Evolutionary conservation across 768 basidiomycete genomes (phyloP).

Genomic region (Paxillus rubicundulus): DNA sequence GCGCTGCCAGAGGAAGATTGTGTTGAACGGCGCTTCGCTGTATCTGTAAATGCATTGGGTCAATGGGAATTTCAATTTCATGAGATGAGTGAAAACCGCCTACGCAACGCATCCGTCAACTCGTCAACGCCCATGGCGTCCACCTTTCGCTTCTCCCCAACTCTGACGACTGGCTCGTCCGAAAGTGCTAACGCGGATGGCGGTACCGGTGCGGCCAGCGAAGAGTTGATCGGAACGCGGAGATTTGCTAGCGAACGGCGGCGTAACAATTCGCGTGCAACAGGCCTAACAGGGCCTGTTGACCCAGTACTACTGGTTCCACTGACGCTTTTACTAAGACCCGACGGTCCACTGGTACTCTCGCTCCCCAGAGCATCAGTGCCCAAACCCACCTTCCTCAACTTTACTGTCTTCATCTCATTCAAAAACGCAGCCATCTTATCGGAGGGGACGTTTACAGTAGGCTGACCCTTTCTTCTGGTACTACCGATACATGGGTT

Average conservation of each 20-base stretch:
- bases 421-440: conserved; percentile 81
- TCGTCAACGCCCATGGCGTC: conserved; percentile 25
- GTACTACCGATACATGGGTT: conserved; percentile 37
- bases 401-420: conserved; percentile 73
- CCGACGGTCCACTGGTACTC: conserved; percentile 25
- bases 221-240: conserved; percentile 24
- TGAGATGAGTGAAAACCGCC: conserved; percentile 14
- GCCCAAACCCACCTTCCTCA: conserved; percentile 53
- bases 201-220: conserved; percentile 20
- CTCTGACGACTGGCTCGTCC: conserved; percentile 9
- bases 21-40: conserved; percentile 40
- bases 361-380: conserved; percentile 15
- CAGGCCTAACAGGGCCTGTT: conserved; percentile 7
- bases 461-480: conserved; percentile 56
- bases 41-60: conserved; percentile 13
- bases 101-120: conserved; percentile 33
- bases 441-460: conserved; percentile 71
- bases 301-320: conserved; percentile 5
- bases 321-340: conserved; percentile 30
- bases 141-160: conserved; percentile 32
- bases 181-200: neutral
- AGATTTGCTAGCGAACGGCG: conserved; percentile 27
- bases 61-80: neutral
- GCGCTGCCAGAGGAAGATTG: conserved; percentile 25
- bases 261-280: conserved; percentile 20